phyloP scores from a whole-genome alignment of 805 yeast species.

The Tetrapisispora taiwanensis region DNA sequence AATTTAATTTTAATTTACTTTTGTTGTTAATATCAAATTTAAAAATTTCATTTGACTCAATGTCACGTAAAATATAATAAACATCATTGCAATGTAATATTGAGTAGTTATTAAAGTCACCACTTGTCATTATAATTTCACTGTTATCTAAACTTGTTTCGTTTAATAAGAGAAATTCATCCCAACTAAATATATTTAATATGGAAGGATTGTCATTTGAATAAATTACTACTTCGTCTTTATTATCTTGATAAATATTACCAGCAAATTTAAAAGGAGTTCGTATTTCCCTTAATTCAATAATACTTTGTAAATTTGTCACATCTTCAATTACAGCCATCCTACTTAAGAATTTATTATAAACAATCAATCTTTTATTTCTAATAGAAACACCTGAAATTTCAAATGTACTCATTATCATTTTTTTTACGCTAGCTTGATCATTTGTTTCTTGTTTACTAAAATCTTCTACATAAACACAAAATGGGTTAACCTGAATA shows the following conservation, averaged over 20 bases:
- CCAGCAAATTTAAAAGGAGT: not conserved
- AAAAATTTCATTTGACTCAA: not conserved
- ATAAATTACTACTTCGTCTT: not conserved
- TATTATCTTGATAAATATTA: not conserved
- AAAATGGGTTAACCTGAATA: constrained; percentile 11
- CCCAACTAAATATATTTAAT: not conserved
- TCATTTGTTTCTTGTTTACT: not conserved
- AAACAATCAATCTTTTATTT: constrained; percentile 8
- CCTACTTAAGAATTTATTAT: not conserved
- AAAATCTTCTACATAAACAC: constrained; percentile 7
- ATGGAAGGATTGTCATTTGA: not conserved
- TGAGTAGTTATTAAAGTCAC: too few relatives aligned
- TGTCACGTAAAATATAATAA: not conserved
- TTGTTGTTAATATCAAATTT: not conserved
- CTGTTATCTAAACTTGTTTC: not conserved
- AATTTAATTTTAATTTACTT: not conserved
- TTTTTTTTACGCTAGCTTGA: not conserved
- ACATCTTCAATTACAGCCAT: constrained; percentile 3
- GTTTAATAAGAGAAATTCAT: not conserved
- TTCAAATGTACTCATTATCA: constrained; percentile 5
- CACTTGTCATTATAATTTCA: not conserved
- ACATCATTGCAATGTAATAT: not conserved
- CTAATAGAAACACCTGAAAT: constrained; percentile 9
- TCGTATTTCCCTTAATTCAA: not conserved
- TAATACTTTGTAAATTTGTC: not conserved